phyloP scores from a whole-genome alignment of 2,329 filamentous ascomycete species.

The Rugonectria rugulosa region DNA sequence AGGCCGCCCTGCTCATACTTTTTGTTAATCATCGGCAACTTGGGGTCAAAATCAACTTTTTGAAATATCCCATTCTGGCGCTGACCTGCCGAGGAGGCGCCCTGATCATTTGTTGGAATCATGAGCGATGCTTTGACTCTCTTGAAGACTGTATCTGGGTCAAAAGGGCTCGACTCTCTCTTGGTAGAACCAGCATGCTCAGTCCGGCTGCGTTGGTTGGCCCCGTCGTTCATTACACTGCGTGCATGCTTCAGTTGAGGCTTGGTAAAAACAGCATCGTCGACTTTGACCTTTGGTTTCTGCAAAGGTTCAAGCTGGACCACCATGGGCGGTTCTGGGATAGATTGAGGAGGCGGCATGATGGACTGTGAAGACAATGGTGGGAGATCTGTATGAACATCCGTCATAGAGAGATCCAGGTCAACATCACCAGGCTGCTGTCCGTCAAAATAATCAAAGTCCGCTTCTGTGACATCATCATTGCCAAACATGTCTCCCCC shows the following conservation, averaged over 20 bases:
- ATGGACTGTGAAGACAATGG: conserved; percentile 19
- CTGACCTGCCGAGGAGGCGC: conserved; percentile 31
- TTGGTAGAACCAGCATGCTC: conserved; percentile 50
- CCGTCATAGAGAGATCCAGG: conserved; percentile 44
- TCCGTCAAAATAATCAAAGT: conserved; percentile 86
- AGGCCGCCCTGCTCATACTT: conserved; percentile 66
- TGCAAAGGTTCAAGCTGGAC: conserved; percentile 21
- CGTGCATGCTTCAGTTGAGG: conserved; percentile 66
- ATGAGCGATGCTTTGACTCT: conserved; percentile 59
- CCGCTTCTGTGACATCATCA: conserved; percentile 79
- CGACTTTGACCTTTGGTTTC: conserved; percentile 30
- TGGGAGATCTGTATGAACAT: conserved; percentile 25
- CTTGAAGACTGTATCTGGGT: conserved; percentile 66
- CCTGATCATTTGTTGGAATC: conserved; percentile 28
- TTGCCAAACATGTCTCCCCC: conserved; percentile 75
- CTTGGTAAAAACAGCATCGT: conserved; percentile 60
- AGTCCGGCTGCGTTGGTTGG: conserved; percentile 41
- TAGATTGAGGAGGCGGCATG: conserved; percentile 13
- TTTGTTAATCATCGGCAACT: conserved; percentile 61
- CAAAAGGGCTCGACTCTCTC: conserved; percentile 64
- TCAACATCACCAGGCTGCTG: conserved; percentile 54
- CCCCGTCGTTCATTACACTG: conserved; percentile 58
- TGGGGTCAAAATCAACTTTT: conserved; percentile 61
- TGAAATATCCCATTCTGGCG: conserved; percentile 60
- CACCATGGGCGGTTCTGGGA: conserved; percentile 24